A percentile compares a stretch with the other conserved stretches of the same genome.
Conservation (phyloP, 768 basidiomycete species). For the Amanita thiersii region DNA sequence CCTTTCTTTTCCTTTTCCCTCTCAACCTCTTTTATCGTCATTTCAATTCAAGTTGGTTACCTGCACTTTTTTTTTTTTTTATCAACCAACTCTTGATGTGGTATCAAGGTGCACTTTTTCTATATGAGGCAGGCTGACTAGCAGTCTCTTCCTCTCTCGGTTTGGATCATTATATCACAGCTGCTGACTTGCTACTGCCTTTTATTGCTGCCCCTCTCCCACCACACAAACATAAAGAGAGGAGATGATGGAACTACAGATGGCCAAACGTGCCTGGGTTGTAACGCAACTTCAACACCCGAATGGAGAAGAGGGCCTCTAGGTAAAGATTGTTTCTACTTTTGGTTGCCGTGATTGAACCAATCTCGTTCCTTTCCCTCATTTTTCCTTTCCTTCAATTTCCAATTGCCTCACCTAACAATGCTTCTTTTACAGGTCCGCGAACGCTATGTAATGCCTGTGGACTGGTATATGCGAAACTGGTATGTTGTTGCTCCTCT, state of each 20-base stretch:
- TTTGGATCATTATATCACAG: too few species aligned
- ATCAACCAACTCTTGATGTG: too few species aligned
- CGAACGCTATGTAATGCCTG: conserved; percentile 83
- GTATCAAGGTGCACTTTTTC: too few species aligned
- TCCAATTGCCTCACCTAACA: conserved; percentile 5
- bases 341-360: not conserved
- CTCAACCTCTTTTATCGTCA: conserved; percentile 2
- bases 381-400: not conserved
- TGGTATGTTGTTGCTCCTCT: conserved; percentile 38
- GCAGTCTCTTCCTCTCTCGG: too few species aligned
- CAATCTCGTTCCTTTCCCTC: conserved; percentile 2
- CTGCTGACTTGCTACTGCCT: too few species aligned
- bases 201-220: too few species aligned
- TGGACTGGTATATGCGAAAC: conserved; percentile 80
- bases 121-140: too few species aligned
- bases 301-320: conserved; percentile 83
- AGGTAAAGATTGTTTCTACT: conserved; percentile 37
- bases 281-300: conserved; percentile 76
- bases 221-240: conserved; percentile 17
- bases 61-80: too few species aligned
- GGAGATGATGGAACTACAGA: conserved; percentile 43
- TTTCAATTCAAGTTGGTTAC: too few species aligned
- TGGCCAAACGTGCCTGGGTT: conserved; percentile 73
- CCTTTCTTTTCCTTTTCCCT: not conserved
- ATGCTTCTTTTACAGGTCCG: conserved; percentile 44